Evolutionary conservation across 108 stramenopile genomes (phyloP), one percentile per base, ranked within the genome.

Genomic region (Cyclotella cryptica): DNA sequence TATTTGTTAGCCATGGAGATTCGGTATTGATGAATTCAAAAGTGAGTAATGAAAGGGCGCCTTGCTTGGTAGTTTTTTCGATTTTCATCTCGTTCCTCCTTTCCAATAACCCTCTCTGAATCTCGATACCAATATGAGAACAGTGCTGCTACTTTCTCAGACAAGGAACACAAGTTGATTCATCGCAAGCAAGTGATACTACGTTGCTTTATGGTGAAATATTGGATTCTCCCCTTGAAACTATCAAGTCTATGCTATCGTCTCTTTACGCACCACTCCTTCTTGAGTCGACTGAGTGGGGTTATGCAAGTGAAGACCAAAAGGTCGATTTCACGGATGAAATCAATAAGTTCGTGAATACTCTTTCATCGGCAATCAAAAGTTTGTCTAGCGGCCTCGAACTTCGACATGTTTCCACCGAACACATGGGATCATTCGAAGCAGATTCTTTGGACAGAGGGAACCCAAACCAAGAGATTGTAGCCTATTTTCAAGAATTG

Each of bases 151-250:
- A 83, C 84, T 78, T 86, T 68, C 55, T 87, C 22, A 49, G 83
- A 9, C 59, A 66, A n/a, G 77, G 72, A 26, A 41, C 18, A 44
- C 40, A 71, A 46, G 70, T 79, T 14, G 78, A 77, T 75, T 47
- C 76, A 26, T 68, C 68, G 28, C 58, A 75, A 13, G 58, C 78
- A 9, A 85, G 74, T 51, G 89, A 85, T 35, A 65, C 87, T 10
- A 90, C 93, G 24, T 75, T 96, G 24, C 83, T 94, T 28, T 94
- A 90, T 43, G 90, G 90, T n/a, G 93, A 96, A 77, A 62, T 96
- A 26, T 78, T 74, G 41, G 79, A 75, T 54, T 83, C 81, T 28
- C 86, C 93, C 3, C 84, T 96, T 0, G 86, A 89, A 61, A 81
- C 86, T 17, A 85, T 97, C 42, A 86, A 92, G 67, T 74, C 89